Evolutionary conservation across 2,329 filamentous ascomycete species (phyloP).

Genomic region (Chrysoporthe austroafricana): DNA sequence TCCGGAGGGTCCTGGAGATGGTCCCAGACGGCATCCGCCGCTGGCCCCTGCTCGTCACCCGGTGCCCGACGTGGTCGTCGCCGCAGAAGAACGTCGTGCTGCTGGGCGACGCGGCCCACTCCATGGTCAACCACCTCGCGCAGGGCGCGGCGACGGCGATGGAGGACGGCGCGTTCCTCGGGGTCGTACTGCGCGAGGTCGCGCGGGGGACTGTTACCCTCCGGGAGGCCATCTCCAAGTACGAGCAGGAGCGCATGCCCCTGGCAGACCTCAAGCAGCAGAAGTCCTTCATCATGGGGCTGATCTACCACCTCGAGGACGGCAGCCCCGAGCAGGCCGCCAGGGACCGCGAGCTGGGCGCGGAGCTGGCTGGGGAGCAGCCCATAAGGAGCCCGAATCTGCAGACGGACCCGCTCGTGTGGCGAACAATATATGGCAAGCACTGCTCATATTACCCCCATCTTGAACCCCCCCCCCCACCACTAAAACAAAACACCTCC

Average conservation of each 20-base stretch:
- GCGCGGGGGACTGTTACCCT: constrained; percentile 39
- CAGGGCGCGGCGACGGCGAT: constrained; percentile 49
- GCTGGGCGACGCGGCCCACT: constrained; percentile 48
- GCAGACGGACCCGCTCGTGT: constrained; percentile 23
- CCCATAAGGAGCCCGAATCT: constrained; percentile 9
- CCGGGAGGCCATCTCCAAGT: constrained; percentile 39
- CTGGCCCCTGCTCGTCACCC: constrained; percentile 49
- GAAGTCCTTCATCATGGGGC: constrained; percentile 43
- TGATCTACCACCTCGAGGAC: constrained; percentile 42
- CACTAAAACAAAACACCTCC: too few relatives aligned
- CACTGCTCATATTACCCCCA: not conserved
- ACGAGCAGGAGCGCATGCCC: constrained; percentile 47
- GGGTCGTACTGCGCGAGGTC: constrained; percentile 41
- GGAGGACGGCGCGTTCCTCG: constrained; percentile 49
- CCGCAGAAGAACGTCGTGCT: constrained; percentile 46
- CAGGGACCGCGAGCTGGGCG: constrained; percentile 37
- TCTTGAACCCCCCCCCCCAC: too few relatives aligned
- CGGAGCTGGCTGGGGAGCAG: constrained; percentile 8
- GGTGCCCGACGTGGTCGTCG: constrained; percentile 46
- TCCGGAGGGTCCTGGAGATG: constrained; percentile 46
- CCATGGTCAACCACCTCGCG: constrained; percentile 48
- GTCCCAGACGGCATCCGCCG: constrained; percentile 38
- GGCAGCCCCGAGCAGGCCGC: constrained; percentile 38
- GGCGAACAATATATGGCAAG: constrained; percentile 11
- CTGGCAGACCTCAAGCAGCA: constrained; percentile 48